Percentiles rank a stretch among this genome's conserved stretches.
These are phyloP conservation scores for Betula pendula DNA, from an alignment of 306 rosid genomes.

Conservation along the genomic window DNA sequence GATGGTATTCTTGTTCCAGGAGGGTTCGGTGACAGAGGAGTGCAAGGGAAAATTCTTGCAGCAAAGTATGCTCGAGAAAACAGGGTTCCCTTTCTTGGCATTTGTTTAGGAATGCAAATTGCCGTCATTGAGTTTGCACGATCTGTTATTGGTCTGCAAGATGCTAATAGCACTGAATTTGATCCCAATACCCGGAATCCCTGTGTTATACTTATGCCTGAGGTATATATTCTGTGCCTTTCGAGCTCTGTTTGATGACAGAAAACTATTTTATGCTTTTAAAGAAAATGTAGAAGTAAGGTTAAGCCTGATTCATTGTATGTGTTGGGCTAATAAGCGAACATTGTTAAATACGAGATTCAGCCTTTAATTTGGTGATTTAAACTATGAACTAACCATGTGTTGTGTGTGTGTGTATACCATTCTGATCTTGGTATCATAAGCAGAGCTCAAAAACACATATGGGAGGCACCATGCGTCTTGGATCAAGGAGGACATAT, in stretches of 20 bases:
- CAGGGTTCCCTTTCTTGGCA: constrained; percentile 76
- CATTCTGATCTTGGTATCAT: constrained; percentile 1
- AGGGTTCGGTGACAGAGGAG: constrained; percentile 95
- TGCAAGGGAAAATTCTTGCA: constrained; percentile 90
- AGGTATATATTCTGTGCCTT: constrained; percentile 43
- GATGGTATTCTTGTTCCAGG: constrained; percentile 92
- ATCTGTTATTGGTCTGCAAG: constrained; percentile 73
- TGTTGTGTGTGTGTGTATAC: not conserved
- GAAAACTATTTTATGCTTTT: not conserved
- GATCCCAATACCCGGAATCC: constrained; percentile 73
- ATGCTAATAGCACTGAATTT: constrained; percentile 87
- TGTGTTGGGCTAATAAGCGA: not conserved
- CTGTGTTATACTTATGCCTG: constrained; percentile 89
- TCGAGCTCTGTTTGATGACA: not conserved
- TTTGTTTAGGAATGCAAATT: constrained; percentile 92
- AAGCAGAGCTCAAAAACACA: constrained; percentile 86
- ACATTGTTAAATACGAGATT: not conserved
- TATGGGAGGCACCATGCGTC: constrained; percentile 98
- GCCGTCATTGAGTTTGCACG: constrained; percentile 90
- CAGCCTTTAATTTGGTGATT: not conserved
- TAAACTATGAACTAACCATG: not conserved
- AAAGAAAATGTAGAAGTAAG: not conserved
- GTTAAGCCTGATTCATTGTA: not conserved
- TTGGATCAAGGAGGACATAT: constrained; percentile 83
- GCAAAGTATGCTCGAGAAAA: constrained; percentile 83